Conservation (phyloP, 2,329 filamentous ascomycete species). For the Penicillium sp. region DNA sequence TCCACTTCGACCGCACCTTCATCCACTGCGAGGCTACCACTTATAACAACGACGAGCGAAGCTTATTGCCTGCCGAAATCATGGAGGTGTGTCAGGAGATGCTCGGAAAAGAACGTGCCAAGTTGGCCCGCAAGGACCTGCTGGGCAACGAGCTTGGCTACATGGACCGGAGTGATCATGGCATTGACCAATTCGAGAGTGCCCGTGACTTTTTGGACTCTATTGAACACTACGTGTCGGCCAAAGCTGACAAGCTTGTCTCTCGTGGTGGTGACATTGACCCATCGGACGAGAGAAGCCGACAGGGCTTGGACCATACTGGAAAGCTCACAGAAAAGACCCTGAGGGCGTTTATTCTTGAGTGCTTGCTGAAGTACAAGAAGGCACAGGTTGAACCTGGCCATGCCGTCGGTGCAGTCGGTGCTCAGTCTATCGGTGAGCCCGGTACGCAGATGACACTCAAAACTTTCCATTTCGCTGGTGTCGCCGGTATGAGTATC, state of each 20-base stretch:
- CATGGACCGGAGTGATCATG: constrained; percentile 65
- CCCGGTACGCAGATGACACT: constrained; percentile 98
- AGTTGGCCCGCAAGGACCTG: constrained; percentile 62
- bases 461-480: constrained; percentile 99
- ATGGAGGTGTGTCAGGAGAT: constrained; percentile 64
- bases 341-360: constrained; percentile 70
- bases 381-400: constrained; percentile 90
- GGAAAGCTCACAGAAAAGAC: constrained; percentile 79
- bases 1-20: constrained; percentile 89
- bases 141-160: constrained; percentile 64
- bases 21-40: constrained; percentile 74
- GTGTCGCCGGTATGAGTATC: constrained; percentile 99
- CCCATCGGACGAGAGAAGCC: constrained; percentile 28
- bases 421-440: constrained; percentile 96
- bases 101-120: constrained; percentile 65
- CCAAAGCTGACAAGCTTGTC: constrained; percentile 60
- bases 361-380: constrained; percentile 87
- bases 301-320: constrained; percentile 60
- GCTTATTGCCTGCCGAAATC: constrained; percentile 73
- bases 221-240: constrained; percentile 68
- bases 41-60: constrained; percentile 72
- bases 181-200: constrained; percentile 75
- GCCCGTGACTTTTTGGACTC: constrained; percentile 77
- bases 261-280: constrained; percentile 34
- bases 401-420: constrained; percentile 92